A percentile compares a stretch with the other conserved stretches of the same genome.
These are phyloP conservation scores for Polymyxa betae DNA, from an alignment of 208 protist genomes.

Conservation along the genomic window DNA sequence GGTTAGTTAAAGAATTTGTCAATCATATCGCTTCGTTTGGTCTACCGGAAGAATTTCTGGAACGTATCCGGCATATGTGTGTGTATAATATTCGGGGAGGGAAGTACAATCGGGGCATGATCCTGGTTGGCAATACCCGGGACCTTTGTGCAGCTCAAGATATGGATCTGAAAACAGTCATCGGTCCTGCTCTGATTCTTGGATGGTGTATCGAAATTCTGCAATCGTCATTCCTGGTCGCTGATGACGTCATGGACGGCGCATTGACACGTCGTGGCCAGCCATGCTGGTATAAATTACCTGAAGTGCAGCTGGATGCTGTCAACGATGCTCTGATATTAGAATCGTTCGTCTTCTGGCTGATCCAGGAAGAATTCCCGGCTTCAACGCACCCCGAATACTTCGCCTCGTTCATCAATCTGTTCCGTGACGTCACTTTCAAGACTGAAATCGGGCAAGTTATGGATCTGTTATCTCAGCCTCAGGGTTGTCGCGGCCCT, in stretches of 20 bases:
- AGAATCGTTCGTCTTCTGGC: constrained; percentile 63
- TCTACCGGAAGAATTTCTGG: no score
- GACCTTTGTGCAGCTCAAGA: constrained; percentile 12
- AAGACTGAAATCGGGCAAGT: constrained; percentile 71
- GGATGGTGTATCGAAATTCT: constrained; percentile 71
- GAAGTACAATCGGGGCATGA: constrained; percentile 62
- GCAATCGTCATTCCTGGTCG: constrained; percentile 73
- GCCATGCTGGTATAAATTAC: constrained; percentile 70
- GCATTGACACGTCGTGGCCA: constrained; percentile 71
- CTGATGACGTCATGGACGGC: constrained; percentile 78
- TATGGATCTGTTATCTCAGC: constrained; percentile 60
- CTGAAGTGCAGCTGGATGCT: constrained; percentile 60
- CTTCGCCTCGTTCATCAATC: constrained; percentile 61
- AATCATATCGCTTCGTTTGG: no score
- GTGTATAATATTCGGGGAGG: constrained; percentile 57
- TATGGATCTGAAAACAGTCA: neutral
- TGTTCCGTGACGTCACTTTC: constrained; percentile 64
- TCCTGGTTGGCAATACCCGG: constrained; percentile 38
- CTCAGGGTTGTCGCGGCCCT: neutral
- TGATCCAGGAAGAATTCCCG: constrained; percentile 59
- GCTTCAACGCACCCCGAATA: constrained; percentile 55
- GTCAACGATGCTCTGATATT: constrained; percentile 73
- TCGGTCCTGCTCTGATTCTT: constrained; percentile 28
- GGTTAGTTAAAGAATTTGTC: no score
- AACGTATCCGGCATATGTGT: constrained; percentile 49